Evolutionary conservation across 2,329 filamentous ascomycete species (phyloP).

Genomic region (Sporothrix variecibatus): DNA sequence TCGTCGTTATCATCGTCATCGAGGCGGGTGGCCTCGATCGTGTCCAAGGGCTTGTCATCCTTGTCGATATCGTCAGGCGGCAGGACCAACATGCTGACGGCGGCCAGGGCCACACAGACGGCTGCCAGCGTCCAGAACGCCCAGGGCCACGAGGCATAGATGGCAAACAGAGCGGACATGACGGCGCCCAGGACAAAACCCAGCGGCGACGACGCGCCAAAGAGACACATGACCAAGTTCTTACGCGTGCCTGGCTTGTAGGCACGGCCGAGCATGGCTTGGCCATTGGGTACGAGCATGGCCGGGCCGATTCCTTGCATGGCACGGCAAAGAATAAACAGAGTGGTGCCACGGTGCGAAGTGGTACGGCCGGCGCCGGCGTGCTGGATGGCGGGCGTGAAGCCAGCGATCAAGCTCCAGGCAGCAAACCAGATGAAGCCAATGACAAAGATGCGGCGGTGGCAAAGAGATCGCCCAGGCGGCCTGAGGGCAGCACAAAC

Average conservation of each 20-base stretch:
- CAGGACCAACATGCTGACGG: conserved; percentile 32
- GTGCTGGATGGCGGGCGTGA: conserved; percentile 35
- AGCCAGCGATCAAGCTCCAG: conserved; percentile 54
- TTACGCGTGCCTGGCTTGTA: conserved; percentile 61
- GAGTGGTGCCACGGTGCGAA: conserved; percentile 30
- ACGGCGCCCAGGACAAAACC: conserved; percentile 48
- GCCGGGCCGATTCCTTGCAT: conserved; percentile 57
- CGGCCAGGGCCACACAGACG: conserved; percentile 33
- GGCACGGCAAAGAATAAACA: conserved; percentile 34
- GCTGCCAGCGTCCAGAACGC: conserved; percentile 44
- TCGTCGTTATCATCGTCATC: conserved; percentile 24
- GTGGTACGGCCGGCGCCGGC: conserved; percentile 19
- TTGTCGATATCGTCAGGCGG: conserved; percentile 28
- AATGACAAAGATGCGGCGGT: conserved; percentile 55
- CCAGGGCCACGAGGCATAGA: conserved; percentile 51
- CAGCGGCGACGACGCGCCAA: conserved; percentile 50
- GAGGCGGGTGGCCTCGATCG: conserved; percentile 7
- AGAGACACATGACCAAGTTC: conserved; percentile 59
- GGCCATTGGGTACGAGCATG: conserved; percentile 62
- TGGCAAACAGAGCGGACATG: conserved; percentile 45
- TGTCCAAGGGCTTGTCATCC: not conserved
- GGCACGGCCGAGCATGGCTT: conserved; percentile 61
- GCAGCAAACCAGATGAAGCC: conserved; percentile 58
- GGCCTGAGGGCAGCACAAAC: conserved; percentile 59
- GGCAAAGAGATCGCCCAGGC: conserved; percentile 59